These are phyloP conservation scores for Suhomyces taliae DNA, from an alignment of 1,139 yeast genomes.

Conservation along the genomic window DNA sequence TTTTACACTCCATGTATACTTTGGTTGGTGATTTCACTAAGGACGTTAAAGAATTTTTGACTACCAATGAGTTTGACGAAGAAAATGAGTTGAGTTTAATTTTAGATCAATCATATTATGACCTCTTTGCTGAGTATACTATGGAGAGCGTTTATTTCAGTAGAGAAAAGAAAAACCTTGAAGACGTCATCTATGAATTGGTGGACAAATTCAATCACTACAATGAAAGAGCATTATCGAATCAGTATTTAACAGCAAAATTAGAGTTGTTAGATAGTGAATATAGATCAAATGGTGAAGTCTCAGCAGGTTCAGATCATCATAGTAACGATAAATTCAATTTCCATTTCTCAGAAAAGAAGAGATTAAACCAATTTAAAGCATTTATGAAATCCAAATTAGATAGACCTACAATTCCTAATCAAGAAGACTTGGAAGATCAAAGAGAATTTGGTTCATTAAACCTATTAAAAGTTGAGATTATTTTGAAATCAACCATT, in stretches of 20 bases:
- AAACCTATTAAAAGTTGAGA: slow-evolving; percentile 54
- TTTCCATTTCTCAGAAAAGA: slow-evolving; percentile 41
- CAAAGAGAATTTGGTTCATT: slow-evolving; percentile 33
- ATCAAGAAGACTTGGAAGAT: slow-evolving; percentile 17
- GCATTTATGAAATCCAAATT: slow-evolving; percentile 41
- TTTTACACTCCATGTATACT: slow-evolving; percentile 65
- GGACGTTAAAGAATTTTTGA: slow-evolving; percentile 60
- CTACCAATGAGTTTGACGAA: slow-evolving; percentile 46
- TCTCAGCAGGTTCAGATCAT: slow-evolving; percentile 12
- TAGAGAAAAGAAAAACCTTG: slow-evolving; percentile 70
- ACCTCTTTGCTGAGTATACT: slow-evolving; percentile 70
- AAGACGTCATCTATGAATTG: slow-evolving; percentile 54
- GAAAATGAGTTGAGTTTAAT: slow-evolving; percentile 50
- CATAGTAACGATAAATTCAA: slow-evolving; percentile 28
- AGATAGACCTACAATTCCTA: slow-evolving; percentile 2
- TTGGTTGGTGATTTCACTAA: slow-evolving; percentile 64
- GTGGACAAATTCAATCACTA: slow-evolving; percentile 52
- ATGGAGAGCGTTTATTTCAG: slow-evolving; percentile 70
- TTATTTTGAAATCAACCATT: slow-evolving; percentile 66
- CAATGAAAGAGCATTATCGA: slow-evolving; percentile 52
- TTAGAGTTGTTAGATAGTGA: slow-evolving; percentile 38
- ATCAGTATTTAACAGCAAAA: slow-evolving; percentile 46
- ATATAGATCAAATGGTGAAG: slow-evolving; percentile 13
- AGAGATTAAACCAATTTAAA: slow-evolving; percentile 41
- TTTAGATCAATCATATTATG: slow-evolving; percentile 71